phyloP scores from a whole-genome alignment of 108 stramenopile genomes.

The Nitzschia sp. region DNA sequence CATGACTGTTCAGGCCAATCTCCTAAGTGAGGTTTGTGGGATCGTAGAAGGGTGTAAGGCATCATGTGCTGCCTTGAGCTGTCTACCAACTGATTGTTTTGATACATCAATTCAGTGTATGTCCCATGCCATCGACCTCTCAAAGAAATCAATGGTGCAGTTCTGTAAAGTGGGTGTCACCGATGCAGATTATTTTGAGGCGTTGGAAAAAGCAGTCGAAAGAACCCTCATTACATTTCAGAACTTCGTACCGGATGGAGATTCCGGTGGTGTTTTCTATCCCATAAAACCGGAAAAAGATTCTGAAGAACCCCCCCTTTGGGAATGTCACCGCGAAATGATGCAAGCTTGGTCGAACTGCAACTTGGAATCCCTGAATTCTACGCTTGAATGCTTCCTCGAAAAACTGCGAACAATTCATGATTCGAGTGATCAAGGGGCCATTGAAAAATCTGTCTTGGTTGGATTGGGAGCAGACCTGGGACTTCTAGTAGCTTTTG shows the following conservation, averaged over 20 bases:
- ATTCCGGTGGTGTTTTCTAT: not conserved
- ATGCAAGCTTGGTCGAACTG: conserved; percentile 35
- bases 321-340: conserved; percentile 29
- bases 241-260: conserved; percentile 9
- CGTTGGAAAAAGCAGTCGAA: conserved; percentile 4
- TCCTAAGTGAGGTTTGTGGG: conserved; percentile 31
- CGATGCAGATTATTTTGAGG: not conserved
- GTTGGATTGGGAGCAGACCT: conserved; percentile 47
- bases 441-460: conserved; percentile 18
- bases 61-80: conserved; percentile 10
- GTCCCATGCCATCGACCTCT: not conserved
- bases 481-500: conserved; percentile 38
- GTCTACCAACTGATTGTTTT: conserved; percentile 26
- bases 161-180: no score
- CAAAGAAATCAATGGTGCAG: no score
- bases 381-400: not conserved
- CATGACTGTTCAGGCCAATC: conserved; percentile 3
- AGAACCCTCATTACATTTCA: conserved; percentile 27
- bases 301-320: not conserved
- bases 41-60: conserved; percentile 27
- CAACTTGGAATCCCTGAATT: conserved; percentile 35
- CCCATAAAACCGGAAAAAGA: not conserved
- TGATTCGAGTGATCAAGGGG: not conserved
- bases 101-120: conserved; percentile 16
- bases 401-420: conserved; percentile 4